Evolutionary conservation across 2,329 filamentous ascomycete species (phyloP).

Genomic region (Alternaria brassicae): DNA sequence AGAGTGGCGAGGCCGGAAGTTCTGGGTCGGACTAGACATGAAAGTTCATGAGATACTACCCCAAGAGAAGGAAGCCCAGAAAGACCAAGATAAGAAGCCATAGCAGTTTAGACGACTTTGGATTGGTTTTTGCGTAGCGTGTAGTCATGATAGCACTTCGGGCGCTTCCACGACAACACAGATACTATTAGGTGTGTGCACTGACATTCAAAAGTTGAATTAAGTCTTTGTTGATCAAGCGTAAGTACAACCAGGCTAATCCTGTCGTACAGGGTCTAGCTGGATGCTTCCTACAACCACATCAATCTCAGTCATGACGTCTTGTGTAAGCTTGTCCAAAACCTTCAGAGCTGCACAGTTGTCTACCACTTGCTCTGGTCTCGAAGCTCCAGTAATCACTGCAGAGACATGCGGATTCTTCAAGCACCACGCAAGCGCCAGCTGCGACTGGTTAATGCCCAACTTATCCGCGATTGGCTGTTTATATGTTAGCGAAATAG

Average conservation of each 20-base stretch:
- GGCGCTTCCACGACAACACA: neutral
- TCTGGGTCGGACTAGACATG: conserved; percentile 84
- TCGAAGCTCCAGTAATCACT: conserved; percentile 39
- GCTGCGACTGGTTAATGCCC: conserved; percentile 60
- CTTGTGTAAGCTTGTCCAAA: conserved; percentile 54
- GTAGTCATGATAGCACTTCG: neutral
- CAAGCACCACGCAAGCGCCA: conserved; percentile 47
- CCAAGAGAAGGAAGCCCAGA: conserved; percentile 13
- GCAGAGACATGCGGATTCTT: conserved; percentile 47
- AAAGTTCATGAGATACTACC: conserved; percentile 69
- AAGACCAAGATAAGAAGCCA: neutral
- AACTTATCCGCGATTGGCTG: conserved; percentile 67
- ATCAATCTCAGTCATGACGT: conserved; percentile 55
- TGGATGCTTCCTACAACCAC: conserved; percentile 37
- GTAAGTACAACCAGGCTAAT: conserved; percentile 16
- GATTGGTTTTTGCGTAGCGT: neutral
- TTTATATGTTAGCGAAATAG: conserved; percentile 11
- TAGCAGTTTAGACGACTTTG: neutral
- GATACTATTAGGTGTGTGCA: neutral
- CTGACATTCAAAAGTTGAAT: neutral
- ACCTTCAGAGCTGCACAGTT: conserved; percentile 55
- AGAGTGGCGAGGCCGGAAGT: conserved; percentile 82
- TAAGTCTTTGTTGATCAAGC: neutral
- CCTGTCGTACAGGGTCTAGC: conserved; percentile 31
- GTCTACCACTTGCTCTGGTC: conserved; percentile 42